Conservation (phyloP, 139 green algal genomes). For the Astrephomene gubernaculifera region DNA sequence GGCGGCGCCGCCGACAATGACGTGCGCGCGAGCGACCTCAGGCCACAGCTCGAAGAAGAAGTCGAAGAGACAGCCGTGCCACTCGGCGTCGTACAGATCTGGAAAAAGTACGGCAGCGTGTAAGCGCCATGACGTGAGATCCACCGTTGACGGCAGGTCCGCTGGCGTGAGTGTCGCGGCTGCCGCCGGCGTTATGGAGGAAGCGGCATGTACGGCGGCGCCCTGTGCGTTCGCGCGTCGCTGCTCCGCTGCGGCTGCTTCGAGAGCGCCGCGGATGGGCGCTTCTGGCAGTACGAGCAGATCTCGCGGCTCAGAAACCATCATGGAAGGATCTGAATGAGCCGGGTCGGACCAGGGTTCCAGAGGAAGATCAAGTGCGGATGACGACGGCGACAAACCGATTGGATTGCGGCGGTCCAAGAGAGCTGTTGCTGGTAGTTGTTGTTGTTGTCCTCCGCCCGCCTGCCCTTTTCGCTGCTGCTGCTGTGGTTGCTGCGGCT, state of each 20-base stretch:
- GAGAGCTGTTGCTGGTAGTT: not conserved
- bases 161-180: not conserved
- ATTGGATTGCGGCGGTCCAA: too few species aligned
- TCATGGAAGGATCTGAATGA: too few species aligned
- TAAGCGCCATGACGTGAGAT: constrained; percentile 7
- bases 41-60: constrained; percentile 54
- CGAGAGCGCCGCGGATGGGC: not conserved
- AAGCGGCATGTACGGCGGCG: not conserved
- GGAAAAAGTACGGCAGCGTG: constrained; percentile 30
- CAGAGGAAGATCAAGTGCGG: not conserved
- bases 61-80: constrained; percentile 46
- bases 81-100: constrained; percentile 50
- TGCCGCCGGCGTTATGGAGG: too few species aligned
- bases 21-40: constrained; percentile 33
- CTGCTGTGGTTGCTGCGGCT: not conserved
- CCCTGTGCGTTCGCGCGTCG: not conserved
- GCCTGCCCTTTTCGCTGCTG: not conserved
- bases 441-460: not conserved
- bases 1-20: not conserved
- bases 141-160: constrained; percentile 7
- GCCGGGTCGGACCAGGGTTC: not conserved
- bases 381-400: not conserved
- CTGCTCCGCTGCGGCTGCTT: constrained; percentile 3
- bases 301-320: not conserved
- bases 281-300: constrained; percentile 8